Evolutionary conservation across 257 asterid species (phyloP), one percentile per base, ranked within the genome.

Genomic region (Solanum tacnaense): DNA sequence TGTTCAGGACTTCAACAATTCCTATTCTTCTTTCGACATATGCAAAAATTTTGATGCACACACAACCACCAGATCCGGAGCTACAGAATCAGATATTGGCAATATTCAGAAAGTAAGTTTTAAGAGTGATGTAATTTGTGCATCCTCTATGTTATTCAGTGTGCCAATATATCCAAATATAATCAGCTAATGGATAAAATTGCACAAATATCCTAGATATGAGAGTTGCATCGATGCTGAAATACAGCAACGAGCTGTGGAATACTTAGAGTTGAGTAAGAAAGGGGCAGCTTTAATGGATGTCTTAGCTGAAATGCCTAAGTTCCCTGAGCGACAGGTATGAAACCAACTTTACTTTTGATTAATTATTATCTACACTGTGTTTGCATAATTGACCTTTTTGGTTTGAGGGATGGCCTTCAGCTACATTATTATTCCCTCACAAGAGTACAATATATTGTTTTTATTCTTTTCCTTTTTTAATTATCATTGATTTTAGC

Each of bases 261-360:
- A 96, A 90, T 96, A 96, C 93, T 93, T 91, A 89, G 95, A 95
- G 88, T 84, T 96, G 93, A 94, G 99, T 92, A 91, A 91, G 93
- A 96, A 95, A 94, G 98, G 98, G 84, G 96, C 96, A 81, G 93
- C 95, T 86, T 91, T 95, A 76, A 91, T 92, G 98, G 98, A 94
- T 90, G 91, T 96, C 90, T 93, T 96, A 88, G 98, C 99, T 91
- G 98, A 96, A 94, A 96, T 96, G 99, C 99, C 98, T 1, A 95
- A 96, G 93, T 95, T 96, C 89, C 98, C 99, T 34, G 99, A 96
- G 90, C 93, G 99, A 74, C 99, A 96, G 98, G 99, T 95, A 74
- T 70, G 88, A 49, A 82, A 49, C 12, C 39, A 79, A 79, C 67
- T 27, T 79, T 49, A 60, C 18, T 5, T 46, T 82, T 82, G 41